Percentiles rank a stretch among this genome's conserved stretches.
These are phyloP conservation scores for Cephalotrichum gorgonifer DNA, from an alignment of 2,329 filamentous ascomycete genomes.

Conservation along the genomic window DNA sequence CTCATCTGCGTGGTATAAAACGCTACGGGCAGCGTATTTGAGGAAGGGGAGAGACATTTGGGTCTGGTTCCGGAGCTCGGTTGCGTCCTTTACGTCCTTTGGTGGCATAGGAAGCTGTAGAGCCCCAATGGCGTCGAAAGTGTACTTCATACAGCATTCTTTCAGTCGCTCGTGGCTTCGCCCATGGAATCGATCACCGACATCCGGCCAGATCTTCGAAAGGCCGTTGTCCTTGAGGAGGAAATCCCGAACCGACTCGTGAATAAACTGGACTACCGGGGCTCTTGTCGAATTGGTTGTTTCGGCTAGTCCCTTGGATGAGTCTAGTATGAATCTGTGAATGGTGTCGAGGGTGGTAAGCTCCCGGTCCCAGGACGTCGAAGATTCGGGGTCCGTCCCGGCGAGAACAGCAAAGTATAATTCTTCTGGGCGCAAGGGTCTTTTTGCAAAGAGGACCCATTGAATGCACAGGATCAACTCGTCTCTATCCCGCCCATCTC, in stretches of 20 bases:
- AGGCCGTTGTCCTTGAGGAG: conserved; percentile 26
- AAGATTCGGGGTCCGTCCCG: background rate
- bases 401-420: background rate
- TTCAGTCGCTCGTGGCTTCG: background rate
- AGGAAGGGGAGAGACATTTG: conserved; percentile 17
- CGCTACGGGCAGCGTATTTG: no score
- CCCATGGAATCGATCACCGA: background rate
- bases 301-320: background rate
- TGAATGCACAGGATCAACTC: background rate
- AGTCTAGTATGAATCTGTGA: background rate
- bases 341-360: background rate
- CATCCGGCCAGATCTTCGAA: background rate
- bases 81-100: background rate
- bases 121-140: no score
- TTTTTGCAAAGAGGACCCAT: background rate
- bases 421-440: background rate
- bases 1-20: no score
- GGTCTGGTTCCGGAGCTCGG: background rate
- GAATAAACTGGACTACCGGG: conserved; percentile 1
- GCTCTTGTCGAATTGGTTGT: background rate
- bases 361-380: background rate
- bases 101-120: conserved; percentile 13
- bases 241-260: conserved; percentile 37
- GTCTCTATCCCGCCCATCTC: background rate
- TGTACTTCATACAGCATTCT: no score